Conservation (phyloP, 306 rosid genomes). For the Prosopis cineraria region DNA sequence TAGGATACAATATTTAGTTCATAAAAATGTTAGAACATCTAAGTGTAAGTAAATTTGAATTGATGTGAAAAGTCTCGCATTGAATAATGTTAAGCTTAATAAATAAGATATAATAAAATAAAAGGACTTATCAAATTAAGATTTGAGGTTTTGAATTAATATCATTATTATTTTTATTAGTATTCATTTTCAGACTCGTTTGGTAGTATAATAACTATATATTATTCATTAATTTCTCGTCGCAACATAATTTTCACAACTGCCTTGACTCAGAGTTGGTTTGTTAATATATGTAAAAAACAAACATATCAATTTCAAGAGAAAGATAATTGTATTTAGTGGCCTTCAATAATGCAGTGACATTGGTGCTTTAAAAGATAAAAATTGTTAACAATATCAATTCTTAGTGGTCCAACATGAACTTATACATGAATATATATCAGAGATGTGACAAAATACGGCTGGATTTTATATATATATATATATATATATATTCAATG, state of each 20-base stretch:
- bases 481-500: not conserved
- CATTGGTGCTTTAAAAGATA: not conserved
- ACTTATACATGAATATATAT: not conserved
- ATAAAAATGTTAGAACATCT: no score
- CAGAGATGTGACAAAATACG: not conserved
- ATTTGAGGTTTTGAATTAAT: no score
- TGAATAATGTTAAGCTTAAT: no score
- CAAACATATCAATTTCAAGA: not conserved
- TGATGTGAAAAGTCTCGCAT: no score
- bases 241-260: not conserved
- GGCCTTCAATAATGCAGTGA: not conserved
- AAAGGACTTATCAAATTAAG: no score
- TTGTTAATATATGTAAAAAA: not conserved
- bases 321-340: not conserved
- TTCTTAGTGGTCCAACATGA: not conserved
- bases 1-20: no score
- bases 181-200: no score
- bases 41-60: no score
- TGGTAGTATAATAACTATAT: no score
- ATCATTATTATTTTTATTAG: no score
- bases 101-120: no score
- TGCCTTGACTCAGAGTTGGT: not conserved
- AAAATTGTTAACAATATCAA: not conserved
- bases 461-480: not conserved
- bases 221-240: not conserved